Percentiles rank a stretch among this genome's conserved stretches.
These are phyloP conservation scores for Cicer yamashitae DNA, from an alignment of 306 rosid species.

Conservation along the genomic window DNA sequence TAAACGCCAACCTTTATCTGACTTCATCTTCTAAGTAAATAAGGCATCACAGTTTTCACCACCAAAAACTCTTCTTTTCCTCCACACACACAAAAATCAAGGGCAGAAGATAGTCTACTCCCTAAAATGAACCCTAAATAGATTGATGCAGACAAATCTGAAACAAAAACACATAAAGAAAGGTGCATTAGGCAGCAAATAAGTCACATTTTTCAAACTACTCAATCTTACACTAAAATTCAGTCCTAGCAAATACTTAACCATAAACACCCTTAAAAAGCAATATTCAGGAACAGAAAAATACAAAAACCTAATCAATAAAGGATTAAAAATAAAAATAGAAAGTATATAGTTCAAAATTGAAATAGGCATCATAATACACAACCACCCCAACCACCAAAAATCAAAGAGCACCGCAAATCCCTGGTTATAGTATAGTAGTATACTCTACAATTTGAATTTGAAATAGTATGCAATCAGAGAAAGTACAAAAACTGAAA, in stretches of 20 bases:
- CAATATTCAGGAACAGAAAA: no score
- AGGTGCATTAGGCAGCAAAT: constrained; percentile 17
- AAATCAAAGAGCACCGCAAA: neutral
- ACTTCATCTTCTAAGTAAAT: constrained; percentile 78
- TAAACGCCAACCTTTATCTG: constrained; percentile 69
- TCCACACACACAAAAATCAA: constrained; percentile 27
- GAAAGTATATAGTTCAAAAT: neutral
- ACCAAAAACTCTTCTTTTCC: constrained; percentile 37
- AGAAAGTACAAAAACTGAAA: neutral
- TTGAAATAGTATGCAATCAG: no score
- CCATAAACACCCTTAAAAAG: no score
- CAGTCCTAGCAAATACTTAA: constrained; percentile 11
- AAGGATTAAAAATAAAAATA: neutral
- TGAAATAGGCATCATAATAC: neutral
- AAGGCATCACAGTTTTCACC: constrained; percentile 53
- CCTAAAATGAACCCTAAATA: constrained; percentile 33
- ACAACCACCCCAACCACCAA: neutral
- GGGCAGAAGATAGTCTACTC: neutral
- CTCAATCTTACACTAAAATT: constrained; percentile 11
- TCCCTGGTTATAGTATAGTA: neutral
- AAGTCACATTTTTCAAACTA: constrained; percentile 27
- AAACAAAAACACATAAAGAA: constrained; percentile 24
- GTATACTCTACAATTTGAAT: no score
- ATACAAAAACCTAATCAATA: no score
- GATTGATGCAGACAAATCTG: constrained; percentile 45